These are phyloP conservation scores for Psilocybe cubensis DNA, from an alignment of 768 basidiomycete species.

Conservation along the genomic window DNA sequence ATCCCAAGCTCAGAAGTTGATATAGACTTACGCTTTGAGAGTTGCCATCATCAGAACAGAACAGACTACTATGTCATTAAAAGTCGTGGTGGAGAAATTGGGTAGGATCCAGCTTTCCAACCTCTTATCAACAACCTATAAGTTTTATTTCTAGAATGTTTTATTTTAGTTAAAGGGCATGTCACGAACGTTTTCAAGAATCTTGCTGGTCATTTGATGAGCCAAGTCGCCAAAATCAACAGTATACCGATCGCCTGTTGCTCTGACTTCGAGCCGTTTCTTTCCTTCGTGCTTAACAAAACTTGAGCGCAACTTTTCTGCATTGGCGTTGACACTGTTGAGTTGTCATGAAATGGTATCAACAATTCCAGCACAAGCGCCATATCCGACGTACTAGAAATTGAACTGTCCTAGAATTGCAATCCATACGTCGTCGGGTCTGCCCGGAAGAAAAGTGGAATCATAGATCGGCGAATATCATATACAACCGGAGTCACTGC, in stretches of 20 bases:
- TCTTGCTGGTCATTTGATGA: neutral
- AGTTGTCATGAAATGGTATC: no score
- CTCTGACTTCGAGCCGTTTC: slow-evolving; percentile 30
- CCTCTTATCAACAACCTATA: slow-evolving; percentile 20
- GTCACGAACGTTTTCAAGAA: neutral
- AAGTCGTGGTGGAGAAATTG: slow-evolving; percentile 19
- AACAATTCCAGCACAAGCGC: neutral
- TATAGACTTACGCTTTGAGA: slow-evolving; percentile 11
- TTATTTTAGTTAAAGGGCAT: neutral
- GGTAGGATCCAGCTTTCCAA: slow-evolving; percentile 21
- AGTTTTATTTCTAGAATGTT: neutral
- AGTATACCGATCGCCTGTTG: slow-evolving; percentile 8
- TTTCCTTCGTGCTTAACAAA: slow-evolving; percentile 37
- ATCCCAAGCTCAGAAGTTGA: neutral
- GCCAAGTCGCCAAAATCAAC: slow-evolving; percentile 20
- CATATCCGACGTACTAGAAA: slow-evolving; percentile 27
- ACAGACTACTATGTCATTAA: slow-evolving; percentile 20
- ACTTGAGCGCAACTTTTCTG: slow-evolving; percentile 30
- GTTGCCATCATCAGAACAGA: slow-evolving; percentile 23
- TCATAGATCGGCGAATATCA: no score
- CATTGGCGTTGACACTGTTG: slow-evolving; percentile 10
- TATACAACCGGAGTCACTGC: no score
- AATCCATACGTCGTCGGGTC: slow-evolving; percentile 51
- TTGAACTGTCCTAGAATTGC: slow-evolving; percentile 40
- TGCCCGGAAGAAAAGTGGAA: neutral